phyloP scores from a whole-genome alignment of 345 rosid genomes.

The Gossypium bickii region DNA sequence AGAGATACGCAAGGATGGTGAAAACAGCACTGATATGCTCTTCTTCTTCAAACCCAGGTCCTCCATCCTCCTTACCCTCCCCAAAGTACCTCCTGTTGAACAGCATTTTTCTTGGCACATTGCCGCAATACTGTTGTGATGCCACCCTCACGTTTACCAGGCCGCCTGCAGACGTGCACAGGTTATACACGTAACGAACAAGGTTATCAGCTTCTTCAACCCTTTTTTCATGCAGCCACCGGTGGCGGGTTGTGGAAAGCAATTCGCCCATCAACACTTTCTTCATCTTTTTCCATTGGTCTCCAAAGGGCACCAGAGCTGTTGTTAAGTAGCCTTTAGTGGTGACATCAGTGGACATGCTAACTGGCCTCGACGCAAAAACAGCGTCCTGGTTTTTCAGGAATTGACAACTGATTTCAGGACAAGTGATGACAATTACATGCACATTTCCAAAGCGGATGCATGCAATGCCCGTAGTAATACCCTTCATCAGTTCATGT shows the following conservation, averaged over 20 bases:
- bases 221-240: constrained; percentile 17
- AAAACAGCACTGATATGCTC: constrained; percentile 45
- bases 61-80: constrained; percentile 29
- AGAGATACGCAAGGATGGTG: constrained; percentile 28
- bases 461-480: constrained; percentile 36
- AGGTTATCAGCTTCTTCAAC: constrained; percentile 47
- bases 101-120: constrained; percentile 38
- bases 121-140: constrained; percentile 38
- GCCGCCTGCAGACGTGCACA: constrained; percentile 13
- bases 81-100: constrained; percentile 41
- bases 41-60: constrained; percentile 43
- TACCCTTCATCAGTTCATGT: constrained; percentile 31
- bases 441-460: constrained; percentile 34
- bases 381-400: constrained; percentile 34
- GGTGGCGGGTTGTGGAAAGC: constrained; percentile 19
- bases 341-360: constrained; percentile 19
- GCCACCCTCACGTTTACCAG: constrained; percentile 30
- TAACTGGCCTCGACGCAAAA: constrained; percentile 37
- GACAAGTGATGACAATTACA: constrained; percentile 37
- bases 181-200: constrained; percentile 27
- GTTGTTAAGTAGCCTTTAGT: constrained; percentile 33
- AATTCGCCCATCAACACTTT: constrained; percentile 26
- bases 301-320: constrained; percentile 30
- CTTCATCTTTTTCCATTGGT: constrained; percentile 51
- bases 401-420: constrained; percentile 35